These are phyloP conservation scores for Russula griseocarnosa DNA, from an alignment of 768 basidiomycete genomes.

Conservation along the genomic window DNA sequence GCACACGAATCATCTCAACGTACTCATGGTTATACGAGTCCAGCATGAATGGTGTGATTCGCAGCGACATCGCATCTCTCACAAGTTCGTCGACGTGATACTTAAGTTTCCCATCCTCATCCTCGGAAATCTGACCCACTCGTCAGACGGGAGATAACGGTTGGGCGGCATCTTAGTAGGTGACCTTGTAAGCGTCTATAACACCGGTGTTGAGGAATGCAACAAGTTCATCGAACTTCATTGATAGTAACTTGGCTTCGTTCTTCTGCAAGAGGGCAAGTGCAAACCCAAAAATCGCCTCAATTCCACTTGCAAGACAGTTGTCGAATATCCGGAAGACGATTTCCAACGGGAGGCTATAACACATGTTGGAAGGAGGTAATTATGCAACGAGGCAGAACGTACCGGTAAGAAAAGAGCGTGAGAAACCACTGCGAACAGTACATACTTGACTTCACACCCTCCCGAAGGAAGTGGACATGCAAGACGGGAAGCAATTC, in stretches of 20 bases:
- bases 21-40: conserved; percentile 88
- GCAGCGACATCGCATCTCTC: conserved; percentile 75
- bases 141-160: not conserved
- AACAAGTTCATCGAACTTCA: conserved; percentile 92
- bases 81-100: conserved; percentile 83
- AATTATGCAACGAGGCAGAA: not conserved
- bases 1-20: conserved; percentile 69
- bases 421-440: conserved; percentile 99
- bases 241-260: conserved; percentile 66
- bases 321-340: conserved; percentile 97
- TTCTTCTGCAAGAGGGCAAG: conserved; percentile 83
- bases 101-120: conserved; percentile 27
- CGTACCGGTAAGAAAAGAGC: conserved; percentile 89
- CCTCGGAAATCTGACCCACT: not conserved
- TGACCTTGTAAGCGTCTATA: conserved; percentile 76
- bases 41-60: conserved; percentile 94
- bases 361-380: not conserved
- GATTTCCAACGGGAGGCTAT: conserved; percentile 87
- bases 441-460: conserved; percentile 97
- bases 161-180: not conserved
- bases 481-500: conserved; percentile 90
- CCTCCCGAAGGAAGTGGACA: conserved; percentile 88
- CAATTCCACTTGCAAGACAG: conserved; percentile 93
- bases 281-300: conserved; percentile 95
- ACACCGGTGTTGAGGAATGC: conserved; percentile 75